phyloP scores from a whole-genome alignment of 768 basidiomycete species.

The Nevesoporus exiguus region DNA sequence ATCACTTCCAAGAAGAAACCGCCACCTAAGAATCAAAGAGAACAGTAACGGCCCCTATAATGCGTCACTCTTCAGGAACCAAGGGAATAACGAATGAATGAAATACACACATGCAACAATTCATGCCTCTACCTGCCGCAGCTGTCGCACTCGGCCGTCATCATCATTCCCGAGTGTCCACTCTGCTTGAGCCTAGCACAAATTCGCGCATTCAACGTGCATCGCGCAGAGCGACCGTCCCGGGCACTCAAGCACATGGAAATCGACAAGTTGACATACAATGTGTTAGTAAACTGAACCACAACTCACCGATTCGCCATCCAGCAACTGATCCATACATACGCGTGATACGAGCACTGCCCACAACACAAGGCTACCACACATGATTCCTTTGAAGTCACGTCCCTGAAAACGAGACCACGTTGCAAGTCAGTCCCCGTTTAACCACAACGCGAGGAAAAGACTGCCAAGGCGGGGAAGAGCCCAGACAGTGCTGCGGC shows the following conservation, averaged over 20 bases:
- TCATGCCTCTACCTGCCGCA: constrained; percentile 85
- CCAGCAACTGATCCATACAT: constrained; percentile 71
- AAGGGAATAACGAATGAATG: constrained; percentile 7
- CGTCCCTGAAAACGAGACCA: constrained; percentile 70
- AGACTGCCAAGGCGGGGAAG: constrained; percentile 81
- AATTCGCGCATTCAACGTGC: constrained; percentile 38
- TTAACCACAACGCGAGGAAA: no score
- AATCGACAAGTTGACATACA: background rate
- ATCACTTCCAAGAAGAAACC: constrained; percentile 7
- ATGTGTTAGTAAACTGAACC: background rate
- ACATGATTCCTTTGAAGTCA: constrained; percentile 63
- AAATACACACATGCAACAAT: constrained; percentile 61
- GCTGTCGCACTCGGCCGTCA: constrained; percentile 69
- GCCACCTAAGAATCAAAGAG: constrained; percentile 67
- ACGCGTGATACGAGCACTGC: constrained; percentile 11
- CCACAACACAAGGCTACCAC: constrained; percentile 9
- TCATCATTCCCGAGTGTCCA: constrained; percentile 73
- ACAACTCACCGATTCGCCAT: constrained; percentile 50
- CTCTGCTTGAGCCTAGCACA: constrained; percentile 64
- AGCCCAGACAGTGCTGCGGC: constrained; percentile 62
- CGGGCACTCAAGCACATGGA: constrained; percentile 73
- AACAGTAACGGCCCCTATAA: constrained; percentile 66
- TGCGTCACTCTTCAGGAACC: constrained; percentile 5
- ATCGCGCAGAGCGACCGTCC: constrained; percentile 76
- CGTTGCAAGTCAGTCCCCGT: constrained; percentile 73